Evolutionary conservation across 371 early-diverging fungal genomes (phyloP).

Genomic region (Rhizopus arrhizus): DNA sequence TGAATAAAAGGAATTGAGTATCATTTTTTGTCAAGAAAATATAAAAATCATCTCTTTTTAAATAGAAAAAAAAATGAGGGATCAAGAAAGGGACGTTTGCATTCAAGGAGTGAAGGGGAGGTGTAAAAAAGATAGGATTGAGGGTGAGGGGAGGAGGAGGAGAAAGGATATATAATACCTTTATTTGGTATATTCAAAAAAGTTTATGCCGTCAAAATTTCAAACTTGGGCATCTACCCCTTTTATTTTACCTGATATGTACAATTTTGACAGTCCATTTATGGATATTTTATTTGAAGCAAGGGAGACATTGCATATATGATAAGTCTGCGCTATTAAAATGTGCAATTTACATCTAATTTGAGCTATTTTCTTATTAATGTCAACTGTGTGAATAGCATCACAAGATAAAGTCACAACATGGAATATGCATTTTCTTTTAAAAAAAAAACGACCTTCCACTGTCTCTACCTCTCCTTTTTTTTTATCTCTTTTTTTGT

Average conservation of each 20-base stretch:
- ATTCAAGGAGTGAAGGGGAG: slow-evolving; percentile 3
- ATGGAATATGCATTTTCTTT: background rate
- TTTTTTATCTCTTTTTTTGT: too few species aligned
- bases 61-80: slow-evolving; percentile 5
- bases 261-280: slow-evolving; percentile 32
- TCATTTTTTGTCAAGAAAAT: background rate
- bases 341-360: slow-evolving; percentile 18
- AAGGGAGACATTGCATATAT: slow-evolving; percentile 3
- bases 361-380: background rate
- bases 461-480: background rate
- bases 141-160: too few species aligned
- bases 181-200: slow-evolving; percentile 22
- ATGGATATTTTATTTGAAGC: slow-evolving; percentile 31
- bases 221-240: slow-evolving; percentile 23
- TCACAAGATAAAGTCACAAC: background rate
- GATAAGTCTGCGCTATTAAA: too few species aligned
- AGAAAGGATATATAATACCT: slow-evolving; percentile 13
- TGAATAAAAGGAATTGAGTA: too few species aligned
- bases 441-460: slow-evolving; percentile 12
- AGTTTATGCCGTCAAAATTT: slow-evolving; percentile 33
- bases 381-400: background rate
- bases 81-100: slow-evolving; percentile 1
- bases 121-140: slow-evolving; percentile 9
- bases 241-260: slow-evolving; percentile 33
- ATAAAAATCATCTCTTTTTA: background rate